phyloP scores from a whole-genome alignment of 768 basidiomycete genomes.

The Sutorius australiensis region DNA sequence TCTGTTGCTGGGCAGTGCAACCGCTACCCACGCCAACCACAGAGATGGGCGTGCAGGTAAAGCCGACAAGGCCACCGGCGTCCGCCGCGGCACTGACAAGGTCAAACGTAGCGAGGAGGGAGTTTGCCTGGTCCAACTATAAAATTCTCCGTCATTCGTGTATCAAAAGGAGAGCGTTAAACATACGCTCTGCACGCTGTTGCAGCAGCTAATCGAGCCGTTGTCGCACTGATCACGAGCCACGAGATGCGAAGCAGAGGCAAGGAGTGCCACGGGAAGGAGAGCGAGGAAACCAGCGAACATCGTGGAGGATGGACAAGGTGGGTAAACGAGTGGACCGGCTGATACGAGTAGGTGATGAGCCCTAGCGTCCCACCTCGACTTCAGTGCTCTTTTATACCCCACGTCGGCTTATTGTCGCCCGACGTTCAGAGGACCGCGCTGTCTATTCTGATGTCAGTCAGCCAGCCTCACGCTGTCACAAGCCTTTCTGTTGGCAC shows the following conservation, averaged over 20 bases:
- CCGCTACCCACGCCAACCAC: constrained; percentile 4
- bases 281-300: constrained; percentile 18
- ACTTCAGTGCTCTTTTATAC: neutral
- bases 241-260: constrained; percentile 7
- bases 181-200: too few relatives aligned
- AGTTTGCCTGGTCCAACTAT: neutral
- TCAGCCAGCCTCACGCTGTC: neutral
- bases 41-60: constrained; percentile 6
- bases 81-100: neutral
- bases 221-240: constrained; percentile 12
- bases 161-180: too few relatives aligned
- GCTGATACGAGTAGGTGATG: neutral
- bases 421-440: neutral
- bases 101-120: neutral
- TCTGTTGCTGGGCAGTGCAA: constrained; percentile 1
- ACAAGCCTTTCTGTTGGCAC: neutral
- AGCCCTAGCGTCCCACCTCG: neutral
- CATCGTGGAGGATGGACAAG: neutral
- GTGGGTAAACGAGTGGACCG: constrained; percentile 1
- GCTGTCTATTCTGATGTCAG: neutral
- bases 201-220: constrained; percentile 12
- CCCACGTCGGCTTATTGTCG: too few relatives aligned
- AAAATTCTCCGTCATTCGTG: too few relatives aligned
- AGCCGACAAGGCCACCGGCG: constrained; percentile 3
- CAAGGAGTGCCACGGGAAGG: constrained; percentile 13